Evolutionary conservation across 495 filamentous ascomycete genomes (phyloP).

Genomic region (Aspergillus taichungensis): DNA sequence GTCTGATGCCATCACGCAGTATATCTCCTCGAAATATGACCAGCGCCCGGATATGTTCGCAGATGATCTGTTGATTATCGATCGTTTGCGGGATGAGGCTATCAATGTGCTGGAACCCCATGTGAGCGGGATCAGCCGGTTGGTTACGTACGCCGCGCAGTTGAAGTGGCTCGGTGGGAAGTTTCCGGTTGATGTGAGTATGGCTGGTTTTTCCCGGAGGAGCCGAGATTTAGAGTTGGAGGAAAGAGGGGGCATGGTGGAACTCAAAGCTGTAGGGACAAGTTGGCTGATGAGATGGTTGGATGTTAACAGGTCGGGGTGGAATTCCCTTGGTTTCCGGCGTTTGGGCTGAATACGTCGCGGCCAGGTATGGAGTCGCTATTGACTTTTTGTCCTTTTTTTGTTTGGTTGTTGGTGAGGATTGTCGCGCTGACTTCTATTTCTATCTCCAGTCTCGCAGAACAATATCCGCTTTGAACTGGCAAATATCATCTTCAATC

Average conservation of each 20-base stretch:
- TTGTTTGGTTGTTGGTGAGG: no score
- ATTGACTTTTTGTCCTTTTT: no score
- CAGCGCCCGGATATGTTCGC: conserved; percentile 98
- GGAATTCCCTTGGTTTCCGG: conserved; percentile 92
- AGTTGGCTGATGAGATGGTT: not conserved
- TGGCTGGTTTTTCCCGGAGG: no score
- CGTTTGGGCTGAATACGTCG: conserved; percentile 80
- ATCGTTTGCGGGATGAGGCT: conserved; percentile 71
- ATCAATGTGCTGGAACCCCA: conserved; percentile 84
- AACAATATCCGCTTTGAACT: conserved; percentile 95
- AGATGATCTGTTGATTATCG: conserved; percentile 79
- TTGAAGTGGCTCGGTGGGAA: conserved; percentile 91
- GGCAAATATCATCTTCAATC: conserved; percentile 86
- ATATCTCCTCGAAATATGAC: conserved; percentile 98
- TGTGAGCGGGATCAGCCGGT: conserved; percentile 75
- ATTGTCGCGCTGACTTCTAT: no score
- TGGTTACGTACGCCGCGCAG: conserved; percentile 85
- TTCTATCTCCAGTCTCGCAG: conserved; percentile 47
- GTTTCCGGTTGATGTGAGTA: conserved; percentile 86
- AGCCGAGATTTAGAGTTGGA: no score
- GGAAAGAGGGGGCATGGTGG: no score
- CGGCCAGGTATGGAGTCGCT: conserved; percentile 46
- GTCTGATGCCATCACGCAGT: conserved; percentile 78
- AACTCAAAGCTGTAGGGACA: no score
- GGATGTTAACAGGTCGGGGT: conserved; percentile 63